Base-by-base conservation (phyloP, 805 yeast species). In the Kazachstania africana region DNA sequence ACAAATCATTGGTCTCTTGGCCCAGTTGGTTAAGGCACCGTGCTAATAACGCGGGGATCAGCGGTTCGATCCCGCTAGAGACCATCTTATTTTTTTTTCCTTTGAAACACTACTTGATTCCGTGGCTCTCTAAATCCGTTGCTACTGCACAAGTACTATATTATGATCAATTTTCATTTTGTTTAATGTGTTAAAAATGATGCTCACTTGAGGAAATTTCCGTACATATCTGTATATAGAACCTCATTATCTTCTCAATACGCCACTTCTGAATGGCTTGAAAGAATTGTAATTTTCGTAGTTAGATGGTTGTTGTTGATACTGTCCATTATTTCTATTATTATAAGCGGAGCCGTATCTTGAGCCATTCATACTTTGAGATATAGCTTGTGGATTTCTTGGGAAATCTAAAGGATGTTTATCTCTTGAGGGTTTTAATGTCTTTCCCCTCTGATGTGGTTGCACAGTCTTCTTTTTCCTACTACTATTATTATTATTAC, bases 11-110 rank as follows among this genome's bases (percentile, higher is more conserved):
- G 50, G 44, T 45, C 45, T 39, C 50, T 45, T 45, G 50, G 50
- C 50, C 50, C 50, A 45, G 50, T 45, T 45, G 50, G 50, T 45
- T 45, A 45, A 45, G 50, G 50, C 50, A 42, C 43, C 42, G 50
- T 45, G 50, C 50, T 45, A 45, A 45, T 45, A 45, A 43, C 50
- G 48, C 50, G 43, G 47, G 47, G 50, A 45, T 45, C 50, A 43
- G 50, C 50, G 43, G 50, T 45, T 45, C 50, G 50, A 45, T 45
- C 50, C 50, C 43, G 50, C 50, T 43, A 45, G 50, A 40, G 45
- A 45, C 45, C 50, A 45, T 43, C 33, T 27, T 24, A 37, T 43
- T 35, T 39, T 23, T 16, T 8, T 23, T n/a, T n/a, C n/a, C n/a
- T n/a, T n/a, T n/a, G n/a, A n/a, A n/a, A n/a, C n/a, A n/a, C n/a